Evolutionary conservation across 768 basidiomycete species (phyloP).

Genomic region (Postia placenta): DNA sequence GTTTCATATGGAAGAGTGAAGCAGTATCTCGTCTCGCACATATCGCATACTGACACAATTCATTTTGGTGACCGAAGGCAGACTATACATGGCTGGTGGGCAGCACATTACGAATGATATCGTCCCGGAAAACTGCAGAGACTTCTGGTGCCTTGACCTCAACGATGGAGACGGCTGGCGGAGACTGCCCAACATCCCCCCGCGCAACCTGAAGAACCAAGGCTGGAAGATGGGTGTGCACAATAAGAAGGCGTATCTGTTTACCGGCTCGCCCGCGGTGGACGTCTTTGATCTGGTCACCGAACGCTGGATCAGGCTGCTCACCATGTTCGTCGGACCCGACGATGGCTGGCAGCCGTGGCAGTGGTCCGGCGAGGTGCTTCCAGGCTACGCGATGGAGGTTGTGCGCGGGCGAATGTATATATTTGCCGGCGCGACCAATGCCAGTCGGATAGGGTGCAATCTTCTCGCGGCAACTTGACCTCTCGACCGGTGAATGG

Average conservation of each 20-base stretch:
- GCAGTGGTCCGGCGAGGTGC: conserved; percentile 5
- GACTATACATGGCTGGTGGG: conserved; percentile 14
- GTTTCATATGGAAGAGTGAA: conserved; percentile 19
- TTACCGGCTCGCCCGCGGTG: conserved; percentile 24
- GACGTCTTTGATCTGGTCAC: conserved; percentile 33
- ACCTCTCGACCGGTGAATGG: conserved; percentile 30
- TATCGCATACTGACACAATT: no score
- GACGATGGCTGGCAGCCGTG: conserved; percentile 7
- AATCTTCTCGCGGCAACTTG: conserved; percentile 33
- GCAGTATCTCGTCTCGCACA: no score
- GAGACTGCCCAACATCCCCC: conserved; percentile 10
- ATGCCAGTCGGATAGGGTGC: conserved; percentile 24
- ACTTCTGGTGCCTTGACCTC: conserved; percentile 17
- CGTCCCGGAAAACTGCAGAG: conserved; percentile 9
- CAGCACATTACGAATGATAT: conserved; percentile 9
- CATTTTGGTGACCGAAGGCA: conserved; percentile 1
- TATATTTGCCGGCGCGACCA: conserved; percentile 32
- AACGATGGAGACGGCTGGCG: conserved; percentile 13
- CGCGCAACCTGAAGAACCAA: not conserved
- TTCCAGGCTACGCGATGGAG: conserved; percentile 12
- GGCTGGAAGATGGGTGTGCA: conserved; percentile 17
- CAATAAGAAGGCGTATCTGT: conserved; percentile 30
- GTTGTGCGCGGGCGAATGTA: conserved; percentile 28
- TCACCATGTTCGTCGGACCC: conserved; percentile 19
- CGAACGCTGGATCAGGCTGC: conserved; percentile 27